Base-by-base conservation (phyloP, 768 basidiomycete species). In the Russula abietina region DNA sequence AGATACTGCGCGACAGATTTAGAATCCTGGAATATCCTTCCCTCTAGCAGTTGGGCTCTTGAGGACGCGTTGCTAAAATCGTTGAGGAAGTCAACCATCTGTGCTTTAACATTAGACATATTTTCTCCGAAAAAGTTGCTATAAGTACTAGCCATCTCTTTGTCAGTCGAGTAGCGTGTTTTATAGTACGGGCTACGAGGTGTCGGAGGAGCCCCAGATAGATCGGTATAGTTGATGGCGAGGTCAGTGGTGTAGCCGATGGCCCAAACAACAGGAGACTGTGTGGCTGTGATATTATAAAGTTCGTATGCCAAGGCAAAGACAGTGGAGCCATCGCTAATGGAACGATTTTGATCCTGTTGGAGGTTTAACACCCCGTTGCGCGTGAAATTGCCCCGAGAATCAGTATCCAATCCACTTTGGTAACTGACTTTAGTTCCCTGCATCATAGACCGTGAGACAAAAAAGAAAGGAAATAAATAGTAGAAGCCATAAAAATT, bases 41-140 rank as follows among this genome's bases (percentile, higher is more conserved):
- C 61, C 63, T 87, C 84, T 57, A 86, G 79, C 1, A 71, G 64
- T 12, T 74, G 72, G 4, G 83, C 81, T 53, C 79, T 74, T 5
- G 68, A 65, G 17, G 81, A 66, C 19, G 84, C 83, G 43, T 72
- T 72, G 38, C 65, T 63, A 60, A 75, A 83, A 67, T 84, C 80
- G 4, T 70, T 69, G 26, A 84, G 39, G 61, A 82, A 80, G 17
- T 69, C 68, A 63, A 73, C 76, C 71, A 71, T 76, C 78, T 85
- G 45, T 16, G 24, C n/a, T 11, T 39, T 7, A 4, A 57, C 28
- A 14, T 65, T 33, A 38, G 36, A 32, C 6, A 36, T 12, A 55
- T 17, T 4, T 32, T 26, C 10, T 33, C 12, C 11, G 19, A 3
- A 59, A 8, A 6, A 46, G n/a, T 19, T 5, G 30, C 12, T 24